Base-by-base conservation (phyloP, 1,284 basidiomycete genomes). In the Puccinia triticina region DNA sequence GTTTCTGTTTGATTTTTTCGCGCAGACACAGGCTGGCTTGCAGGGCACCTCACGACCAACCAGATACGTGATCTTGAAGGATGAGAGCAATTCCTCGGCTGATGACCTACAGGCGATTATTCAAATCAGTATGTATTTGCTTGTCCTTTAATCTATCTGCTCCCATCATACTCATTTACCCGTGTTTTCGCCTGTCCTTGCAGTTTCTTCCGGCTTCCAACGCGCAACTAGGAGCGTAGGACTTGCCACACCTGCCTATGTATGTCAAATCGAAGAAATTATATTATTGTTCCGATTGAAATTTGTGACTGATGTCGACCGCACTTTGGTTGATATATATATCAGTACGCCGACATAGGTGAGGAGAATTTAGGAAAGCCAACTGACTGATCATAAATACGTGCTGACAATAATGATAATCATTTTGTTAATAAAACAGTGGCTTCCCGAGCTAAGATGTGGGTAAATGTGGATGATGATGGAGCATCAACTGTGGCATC, bases 271-370 rank as follows among this genome's bases (percentile, higher is more conserved):
- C 23, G 10, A 3, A 18, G 21, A 34, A 66, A 37, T 21, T 66
- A n/a, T n/a, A n/a, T n/a, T n/a, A n/a, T 61, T 34, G 10, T 61
- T 61, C 34, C 59, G 4, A n/a, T n/a, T n/a, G n/a, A n/a, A 26
- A 29, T 34, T 16, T 14, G 3, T 50, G 48, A 50, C 48, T 50
- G 48, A 50, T 21, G 2, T 50, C 34, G 3, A 43, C 46, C 29
- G 37, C 26, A n/a, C 12, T 66, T 66, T 32, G n/a, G n/a, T n/a
- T 34, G 40, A 61, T 37, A 7, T 23, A 46, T 48, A 53, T 48
- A 59, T 23, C 32, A 81, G 79, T 81, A 81, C 66, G 79, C 79
- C 0, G 79, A 81, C 40, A 81, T 81, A 64, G 55, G 79, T 81
- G 46, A 81, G 79, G 40, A 40, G 40, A 16, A 79, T 5, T 4